phyloP scores from a whole-genome alignment of 805 yeast genomes.

The Myxozyma geophila region DNA sequence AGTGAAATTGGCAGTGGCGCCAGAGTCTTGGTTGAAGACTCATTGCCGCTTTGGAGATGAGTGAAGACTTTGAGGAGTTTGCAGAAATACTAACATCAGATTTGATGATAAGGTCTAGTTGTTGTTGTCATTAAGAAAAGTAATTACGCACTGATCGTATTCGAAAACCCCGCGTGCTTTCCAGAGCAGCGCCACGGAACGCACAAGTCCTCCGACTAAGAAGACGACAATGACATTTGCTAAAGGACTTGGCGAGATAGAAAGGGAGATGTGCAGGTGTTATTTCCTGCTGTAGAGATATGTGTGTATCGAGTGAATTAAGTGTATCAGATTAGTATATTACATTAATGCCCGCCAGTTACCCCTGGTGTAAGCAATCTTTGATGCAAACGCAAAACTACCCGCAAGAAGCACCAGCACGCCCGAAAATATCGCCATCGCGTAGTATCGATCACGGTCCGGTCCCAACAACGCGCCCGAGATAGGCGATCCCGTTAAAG shows the following conservation, averaged over 20 bases:
- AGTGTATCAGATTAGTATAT: not conserved
- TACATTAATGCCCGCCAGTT: constrained; percentile 2
- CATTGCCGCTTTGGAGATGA: not conserved
- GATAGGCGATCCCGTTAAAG: constrained; percentile 42
- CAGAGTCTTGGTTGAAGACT: not conserved
- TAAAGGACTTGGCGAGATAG: no score
- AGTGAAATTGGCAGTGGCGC: not conserved
- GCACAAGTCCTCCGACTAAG: no score
- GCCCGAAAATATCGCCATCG: constrained; percentile 34
- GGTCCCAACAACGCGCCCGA: constrained; percentile 40
- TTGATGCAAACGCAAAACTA: not conserved
- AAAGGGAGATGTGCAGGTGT: no score
- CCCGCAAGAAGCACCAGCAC: not conserved
- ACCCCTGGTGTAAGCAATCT: not conserved
- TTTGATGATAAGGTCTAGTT: no score
- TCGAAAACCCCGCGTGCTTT: no score
- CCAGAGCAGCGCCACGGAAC: no score
- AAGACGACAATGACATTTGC: no score
- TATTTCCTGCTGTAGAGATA: no score
- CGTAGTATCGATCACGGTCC: constrained; percentile 26
- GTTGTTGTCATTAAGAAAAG: no score
- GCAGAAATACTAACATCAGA: not conserved
- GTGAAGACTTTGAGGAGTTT: not conserved
- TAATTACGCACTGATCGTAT: no score
- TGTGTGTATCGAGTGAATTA: no score